These are phyloP conservation scores for Camillea tinctor DNA, from an alignment of 2,329 filamentous ascomycete species.

Conservation along the genomic window DNA sequence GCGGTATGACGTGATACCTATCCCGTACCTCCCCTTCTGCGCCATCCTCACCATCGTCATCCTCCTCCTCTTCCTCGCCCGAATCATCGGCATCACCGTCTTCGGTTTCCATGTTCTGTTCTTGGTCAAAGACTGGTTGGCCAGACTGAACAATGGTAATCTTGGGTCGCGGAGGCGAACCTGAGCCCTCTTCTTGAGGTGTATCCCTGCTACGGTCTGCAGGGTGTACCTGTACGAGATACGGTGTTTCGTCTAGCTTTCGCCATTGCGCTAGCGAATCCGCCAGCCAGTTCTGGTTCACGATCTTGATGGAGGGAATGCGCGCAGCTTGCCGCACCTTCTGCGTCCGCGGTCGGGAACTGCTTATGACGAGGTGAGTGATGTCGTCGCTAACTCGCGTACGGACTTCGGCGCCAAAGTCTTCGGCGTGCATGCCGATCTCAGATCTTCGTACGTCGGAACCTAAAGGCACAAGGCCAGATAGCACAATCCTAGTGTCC, in stretches of 20 bases:
- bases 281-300: slow-evolving; percentile 85
- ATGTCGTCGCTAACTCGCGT: slow-evolving; percentile 59
- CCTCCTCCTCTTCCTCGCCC: slow-evolving; percentile 35
- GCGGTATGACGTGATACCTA: slow-evolving; percentile 47
- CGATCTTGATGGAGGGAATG: slow-evolving; percentile 81
- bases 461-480: slow-evolving; percentile 82
- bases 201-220: slow-evolving; percentile 53
- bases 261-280: slow-evolving; percentile 84
- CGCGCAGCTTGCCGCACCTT: slow-evolving; percentile 87
- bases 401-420: slow-evolving; percentile 72
- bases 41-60: slow-evolving; percentile 33
- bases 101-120: slow-evolving; percentile 39
- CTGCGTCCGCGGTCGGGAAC: slow-evolving; percentile 72
- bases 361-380: slow-evolving; percentile 73
- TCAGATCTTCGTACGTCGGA: slow-evolving; percentile 79
- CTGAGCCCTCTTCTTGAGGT: slow-evolving; percentile 23
- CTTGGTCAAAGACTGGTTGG: slow-evolving; percentile 19
- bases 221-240: slow-evolving; percentile 72
- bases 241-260: slow-evolving; percentile 74
- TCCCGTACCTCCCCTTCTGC: slow-evolving; percentile 40
- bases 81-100: slow-evolving; percentile 43
- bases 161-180: slow-evolving; percentile 45
- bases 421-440: slow-evolving; percentile 80
- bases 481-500: slow-evolving; percentile 79
- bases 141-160: slow-evolving; percentile 37